Conservation (phyloP, 768 basidiomycete species). For the Suillus brevipes region DNA sequence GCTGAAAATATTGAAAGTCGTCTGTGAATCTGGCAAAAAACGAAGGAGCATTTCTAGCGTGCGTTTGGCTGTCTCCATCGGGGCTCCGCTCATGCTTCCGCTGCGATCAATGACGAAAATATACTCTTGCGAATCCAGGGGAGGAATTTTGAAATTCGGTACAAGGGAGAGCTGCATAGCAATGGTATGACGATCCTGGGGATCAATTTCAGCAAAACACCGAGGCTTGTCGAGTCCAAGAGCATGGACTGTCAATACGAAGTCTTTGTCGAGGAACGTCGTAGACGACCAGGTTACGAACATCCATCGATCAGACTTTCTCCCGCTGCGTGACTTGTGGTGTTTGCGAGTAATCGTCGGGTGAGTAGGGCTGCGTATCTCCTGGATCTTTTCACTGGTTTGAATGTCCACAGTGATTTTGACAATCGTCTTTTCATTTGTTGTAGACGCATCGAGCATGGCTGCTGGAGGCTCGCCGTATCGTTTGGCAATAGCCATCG, state of each 20-base stretch:
- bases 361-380: conserved; percentile 48
- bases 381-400: conserved; percentile 44
- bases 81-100: conserved; percentile 46
- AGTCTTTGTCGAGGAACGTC: conserved; percentile 47
- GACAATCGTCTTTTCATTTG: conserved; percentile 36
- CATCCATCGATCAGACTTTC: conserved; percentile 40
- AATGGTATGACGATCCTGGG: conserved; percentile 31
- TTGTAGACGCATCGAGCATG: conserved; percentile 33
- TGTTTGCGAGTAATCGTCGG: conserved; percentile 28
- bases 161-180: conserved; percentile 58
- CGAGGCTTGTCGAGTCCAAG: conserved; percentile 52
- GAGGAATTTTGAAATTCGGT: conserved; percentile 48
- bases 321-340: conserved; percentile 37
- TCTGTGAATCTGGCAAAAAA: conserved; percentile 43
- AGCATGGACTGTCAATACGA: conserved; percentile 51
- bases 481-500: conserved; percentile 49
- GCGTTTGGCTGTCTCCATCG: conserved; percentile 49
- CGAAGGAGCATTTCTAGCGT: conserved; percentile 49
- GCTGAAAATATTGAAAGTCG: conserved; percentile 58
- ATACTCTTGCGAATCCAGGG: conserved; percentile 50
- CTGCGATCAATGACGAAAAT: conserved; percentile 63
- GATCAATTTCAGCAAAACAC: conserved; percentile 52
- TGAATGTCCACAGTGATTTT: conserved; percentile 47
- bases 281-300: conserved; percentile 41
- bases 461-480: conserved; percentile 49